Conservation (phyloP, 768 basidiomycete genomes). For the Pisolithus microcarpus region DNA sequence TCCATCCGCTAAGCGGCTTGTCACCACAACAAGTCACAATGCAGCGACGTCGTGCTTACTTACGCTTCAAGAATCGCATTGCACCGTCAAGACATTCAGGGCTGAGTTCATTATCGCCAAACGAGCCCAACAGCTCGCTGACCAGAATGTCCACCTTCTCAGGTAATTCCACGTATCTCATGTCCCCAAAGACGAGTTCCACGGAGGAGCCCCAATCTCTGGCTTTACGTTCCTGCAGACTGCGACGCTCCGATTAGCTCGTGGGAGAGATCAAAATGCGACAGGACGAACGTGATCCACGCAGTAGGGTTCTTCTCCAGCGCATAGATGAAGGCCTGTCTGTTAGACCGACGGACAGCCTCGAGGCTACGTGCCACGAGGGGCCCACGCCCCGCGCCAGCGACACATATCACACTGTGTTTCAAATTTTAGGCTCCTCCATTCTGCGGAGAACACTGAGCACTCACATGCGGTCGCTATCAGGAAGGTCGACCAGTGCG, state of each 20-base stretch:
- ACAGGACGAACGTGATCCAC: constrained; percentile 73
- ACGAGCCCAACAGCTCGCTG: constrained; percentile 92
- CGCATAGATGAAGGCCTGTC: constrained; percentile 67
- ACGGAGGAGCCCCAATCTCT: constrained; percentile 81
- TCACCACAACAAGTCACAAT: constrained; percentile 9
- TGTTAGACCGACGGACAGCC: constrained; percentile 62
- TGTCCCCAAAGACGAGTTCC: constrained; percentile 86
- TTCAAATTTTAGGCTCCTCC: constrained; percentile 8
- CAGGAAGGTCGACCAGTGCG: constrained; percentile 69
- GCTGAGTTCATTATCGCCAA: constrained; percentile 97
- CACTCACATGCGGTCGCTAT: constrained; percentile 56
- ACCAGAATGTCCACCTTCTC: constrained; percentile 90
- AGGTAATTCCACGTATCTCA: constrained; percentile 77
- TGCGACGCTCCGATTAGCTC: constrained; percentile 26
- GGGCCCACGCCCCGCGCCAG: constrained; percentile 93
- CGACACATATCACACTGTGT: constrained; percentile 75
- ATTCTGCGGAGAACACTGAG: constrained; percentile 4
- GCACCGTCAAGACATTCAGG: constrained; percentile 98
- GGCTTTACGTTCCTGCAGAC: constrained; percentile 75
- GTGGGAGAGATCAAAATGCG: constrained; percentile 3
- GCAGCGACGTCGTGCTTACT: constrained; percentile 2
- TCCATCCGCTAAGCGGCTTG: constrained; percentile 57
- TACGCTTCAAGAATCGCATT: constrained; percentile 86
- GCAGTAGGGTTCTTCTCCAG: constrained; percentile 98
- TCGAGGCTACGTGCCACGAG: constrained; percentile 78